Evolutionary conservation across 306 rosid species (phyloP).

Genomic region (Gynostemma pentaphyllum): DNA sequence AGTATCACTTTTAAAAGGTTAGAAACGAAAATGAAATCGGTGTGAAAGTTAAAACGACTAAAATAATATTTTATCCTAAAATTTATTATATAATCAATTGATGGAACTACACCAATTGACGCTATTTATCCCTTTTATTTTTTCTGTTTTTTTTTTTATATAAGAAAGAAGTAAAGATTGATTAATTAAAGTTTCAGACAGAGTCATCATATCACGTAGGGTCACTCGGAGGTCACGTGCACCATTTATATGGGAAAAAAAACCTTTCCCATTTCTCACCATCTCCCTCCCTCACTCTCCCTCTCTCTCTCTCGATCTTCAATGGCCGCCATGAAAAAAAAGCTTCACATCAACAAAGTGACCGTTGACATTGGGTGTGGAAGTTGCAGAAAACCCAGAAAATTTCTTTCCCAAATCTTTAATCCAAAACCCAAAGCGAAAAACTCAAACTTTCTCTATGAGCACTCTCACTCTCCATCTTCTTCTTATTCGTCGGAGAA

Average conservation of each 20-base stretch:
- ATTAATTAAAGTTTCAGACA: not conserved
- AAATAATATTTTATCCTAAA: no score
- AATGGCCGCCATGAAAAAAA: constrained; percentile 1
- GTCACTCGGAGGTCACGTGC: constrained; percentile 8
- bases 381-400: not conserved
- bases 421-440: not conserved
- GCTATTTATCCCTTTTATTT: no score
- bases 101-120: not conserved
- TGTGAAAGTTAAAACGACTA: no score
- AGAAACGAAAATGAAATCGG: no score
- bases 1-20: no score
- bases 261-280: not conserved
- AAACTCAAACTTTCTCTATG: not conserved
- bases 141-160: not conserved
- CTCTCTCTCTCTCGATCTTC: not conserved
- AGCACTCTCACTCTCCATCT: not conserved
- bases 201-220: constrained; percentile 6
- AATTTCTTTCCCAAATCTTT: not conserved
- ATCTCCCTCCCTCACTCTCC: not conserved
- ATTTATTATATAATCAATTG: not conserved
- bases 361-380: constrained; percentile 10
- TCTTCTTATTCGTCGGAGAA: not conserved
- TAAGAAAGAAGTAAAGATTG: not conserved
- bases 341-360: not conserved
- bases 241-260: not conserved